Base-by-base conservation (phyloP, 768 basidiomycete species). In the Russula sp. region DNA sequence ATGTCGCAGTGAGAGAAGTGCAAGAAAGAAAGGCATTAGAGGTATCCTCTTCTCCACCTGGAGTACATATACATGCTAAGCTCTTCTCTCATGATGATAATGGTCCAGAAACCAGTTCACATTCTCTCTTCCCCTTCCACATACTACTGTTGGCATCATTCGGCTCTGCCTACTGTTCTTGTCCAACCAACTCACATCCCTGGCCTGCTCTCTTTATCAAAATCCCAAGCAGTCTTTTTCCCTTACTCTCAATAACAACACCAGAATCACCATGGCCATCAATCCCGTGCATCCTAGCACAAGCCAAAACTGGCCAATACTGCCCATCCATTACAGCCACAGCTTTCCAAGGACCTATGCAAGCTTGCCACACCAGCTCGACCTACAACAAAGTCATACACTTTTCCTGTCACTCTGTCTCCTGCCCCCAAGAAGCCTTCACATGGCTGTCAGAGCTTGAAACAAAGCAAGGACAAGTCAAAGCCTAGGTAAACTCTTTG, bases 171-270 rank as follows among this genome's bases (percentile, higher is more conserved):
- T 0, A 78, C 83, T 39, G 81, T 86, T 68, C 78, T 84, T 63
- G 83, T 87, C 5, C 86, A 87, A 71, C 83, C 88, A 3, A 88
- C 88, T 14, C 79, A 80, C 58, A 87, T 83, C 0, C 88, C 88
- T 0, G 88, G 88, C 70, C 78, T n/a, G n/a, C n/a, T n/a, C n/a
- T n/a, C n/a, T n/a, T n/a, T n/a, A n/a, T n/a, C n/a, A n/a, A n/a
- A n/a, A 77, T 84, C 83, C 13, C 56, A 66, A 46, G 73, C 74
- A 39, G 69, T 71, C 51, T 69, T 71, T 7, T 64, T 70, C 0
- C 74, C 73, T 7, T 73, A 74, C 49, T 73, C 72, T 32, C 75
- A 75, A 54, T 75, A 70, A 22, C 71, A 70, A n/a, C 76, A 74
- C 22, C 72, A 75, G 38, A 36, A 36, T 13, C 20, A 63, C 6